phyloP scores from a whole-genome alignment of 169 alveolate species.

The Eimeria sp. region DNA sequence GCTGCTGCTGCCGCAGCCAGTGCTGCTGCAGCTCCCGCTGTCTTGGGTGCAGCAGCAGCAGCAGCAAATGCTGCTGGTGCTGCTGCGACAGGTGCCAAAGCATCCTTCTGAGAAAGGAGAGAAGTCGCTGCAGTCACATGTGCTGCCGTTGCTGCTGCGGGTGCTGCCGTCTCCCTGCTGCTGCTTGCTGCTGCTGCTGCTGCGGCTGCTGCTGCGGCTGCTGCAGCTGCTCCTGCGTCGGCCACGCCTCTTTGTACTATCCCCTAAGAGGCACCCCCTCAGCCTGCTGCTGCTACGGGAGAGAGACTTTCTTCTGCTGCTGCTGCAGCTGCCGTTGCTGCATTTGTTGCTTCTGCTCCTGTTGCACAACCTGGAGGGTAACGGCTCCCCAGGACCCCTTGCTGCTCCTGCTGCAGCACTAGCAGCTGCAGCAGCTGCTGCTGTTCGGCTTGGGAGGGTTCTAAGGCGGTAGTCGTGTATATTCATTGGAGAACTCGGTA shows the following conservation, averaged over 20 bases:
- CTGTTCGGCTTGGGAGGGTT: too few species aligned
- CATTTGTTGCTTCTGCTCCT: neutral
- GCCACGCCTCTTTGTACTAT: neutral
- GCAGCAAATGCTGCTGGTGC: neutral
- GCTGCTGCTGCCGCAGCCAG: too few species aligned
- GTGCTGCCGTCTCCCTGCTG: too few species aligned
- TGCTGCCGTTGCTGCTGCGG: too few species aligned
- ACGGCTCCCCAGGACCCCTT: too few species aligned
- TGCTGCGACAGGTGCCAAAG: constrained; percentile 21
- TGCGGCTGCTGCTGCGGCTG: too few species aligned
- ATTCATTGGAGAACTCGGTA: too few species aligned
- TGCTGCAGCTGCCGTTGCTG: constrained; percentile 43
- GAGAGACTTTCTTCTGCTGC: constrained; percentile 2
- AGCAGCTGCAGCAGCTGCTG: too few species aligned
- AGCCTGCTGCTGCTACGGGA: neutral
- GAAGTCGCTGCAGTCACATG: neutral
- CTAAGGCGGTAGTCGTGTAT: too few species aligned
- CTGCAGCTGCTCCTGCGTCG: neutral
- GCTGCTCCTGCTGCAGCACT: neutral
- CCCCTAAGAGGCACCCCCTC: neutral
- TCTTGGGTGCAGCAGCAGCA: neutral
- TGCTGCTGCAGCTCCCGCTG: constrained; percentile 19
- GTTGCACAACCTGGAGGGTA: neutral
- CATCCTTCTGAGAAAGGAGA: constrained; percentile 7
- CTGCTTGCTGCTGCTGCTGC: too few species aligned